phyloP scores from a whole-genome alignment of 1,284 basidiomycete species.

The Phaffia rhodozyma region DNA sequence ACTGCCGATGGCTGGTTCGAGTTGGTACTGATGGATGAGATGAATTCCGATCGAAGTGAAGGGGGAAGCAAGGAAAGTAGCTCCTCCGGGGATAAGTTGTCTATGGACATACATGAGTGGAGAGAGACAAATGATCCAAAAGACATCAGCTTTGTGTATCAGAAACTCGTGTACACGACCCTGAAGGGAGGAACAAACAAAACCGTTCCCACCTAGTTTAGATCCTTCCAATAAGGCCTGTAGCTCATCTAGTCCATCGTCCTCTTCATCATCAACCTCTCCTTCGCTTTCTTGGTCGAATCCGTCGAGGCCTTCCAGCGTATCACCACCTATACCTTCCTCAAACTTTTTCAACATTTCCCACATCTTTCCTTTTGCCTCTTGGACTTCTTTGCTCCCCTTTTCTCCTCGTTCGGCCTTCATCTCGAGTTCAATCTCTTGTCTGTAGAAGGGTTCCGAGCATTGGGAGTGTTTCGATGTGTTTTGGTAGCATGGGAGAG shows the following conservation, averaged over 20 bases:
- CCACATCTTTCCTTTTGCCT: conserved; percentile 16
- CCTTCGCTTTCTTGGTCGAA: background rate
- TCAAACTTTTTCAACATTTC: conserved; percentile 14
- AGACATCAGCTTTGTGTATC: background rate
- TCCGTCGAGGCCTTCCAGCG: background rate
- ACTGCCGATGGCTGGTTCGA: conserved; percentile 1
- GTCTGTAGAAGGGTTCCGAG: conserved; percentile 16
- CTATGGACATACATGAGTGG: background rate
- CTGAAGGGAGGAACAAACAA: background rate
- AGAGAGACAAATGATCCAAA: background rate
- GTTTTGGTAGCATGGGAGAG: conserved; percentile 9
- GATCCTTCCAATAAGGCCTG: conserved; percentile 1
- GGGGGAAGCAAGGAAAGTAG: conserved; percentile 6
- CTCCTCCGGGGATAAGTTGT: background rate
- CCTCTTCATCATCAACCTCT: background rate
- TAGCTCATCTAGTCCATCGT: conserved; percentile 9
- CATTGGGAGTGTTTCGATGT: conserved; percentile 10
- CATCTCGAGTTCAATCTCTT: conserved; percentile 11
- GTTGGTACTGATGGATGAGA: background rate
- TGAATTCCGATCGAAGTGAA: conserved; percentile 10
- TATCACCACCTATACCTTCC: conserved; percentile 10
- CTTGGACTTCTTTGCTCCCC: background rate
- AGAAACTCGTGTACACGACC: too few species aligned
- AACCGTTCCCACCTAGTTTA: background rate
- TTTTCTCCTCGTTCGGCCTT: background rate